Conservation (phyloP, 2,329 filamentous ascomycete genomes). For the Penicillium capsulatum region DNA sequence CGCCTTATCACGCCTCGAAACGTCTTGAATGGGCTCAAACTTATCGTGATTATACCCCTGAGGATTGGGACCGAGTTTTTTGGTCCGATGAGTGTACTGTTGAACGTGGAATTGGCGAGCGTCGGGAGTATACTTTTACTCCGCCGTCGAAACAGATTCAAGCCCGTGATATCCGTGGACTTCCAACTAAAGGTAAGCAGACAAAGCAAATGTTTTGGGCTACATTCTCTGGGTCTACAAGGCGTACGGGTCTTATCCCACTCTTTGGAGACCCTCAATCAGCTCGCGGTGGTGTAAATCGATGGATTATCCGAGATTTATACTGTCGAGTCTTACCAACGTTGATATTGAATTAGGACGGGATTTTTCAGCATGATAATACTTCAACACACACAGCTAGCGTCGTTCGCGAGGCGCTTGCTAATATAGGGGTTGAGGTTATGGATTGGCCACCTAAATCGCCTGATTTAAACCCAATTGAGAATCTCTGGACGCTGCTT, state of each 20-base stretch:
- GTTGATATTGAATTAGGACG: conserved; percentile 4
- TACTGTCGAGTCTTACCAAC: conserved; percentile 8
- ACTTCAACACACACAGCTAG: conserved; percentile 6
- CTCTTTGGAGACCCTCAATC: not conserved
- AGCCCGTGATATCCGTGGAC: not conserved
- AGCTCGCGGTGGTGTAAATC: not conserved
- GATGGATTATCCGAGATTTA: not conserved
- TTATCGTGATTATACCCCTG: not conserved
- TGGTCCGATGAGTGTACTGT: not conserved
- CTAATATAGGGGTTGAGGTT: conserved; percentile 9
- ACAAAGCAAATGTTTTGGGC: conserved; percentile 2
- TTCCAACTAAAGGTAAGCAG: not conserved
- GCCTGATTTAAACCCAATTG: conserved; percentile 16
- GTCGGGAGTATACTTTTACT: not conserved
- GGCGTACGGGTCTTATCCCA: not conserved
- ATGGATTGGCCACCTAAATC: conserved; percentile 14
- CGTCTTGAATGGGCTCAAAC: not conserved
- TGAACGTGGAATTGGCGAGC: not conserved
- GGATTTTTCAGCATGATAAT: conserved; percentile 19
- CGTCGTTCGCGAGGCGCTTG: conserved; percentile 8
- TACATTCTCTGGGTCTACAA: not conserved
- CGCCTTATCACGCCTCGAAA: not conserved
- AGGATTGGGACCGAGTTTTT: conserved; percentile 1
- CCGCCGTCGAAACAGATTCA: not conserved
- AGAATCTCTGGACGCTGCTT: no score